Evolutionary conservation across 345 rosid species (phyloP).

Genomic region (Populus ilicifolia): DNA sequence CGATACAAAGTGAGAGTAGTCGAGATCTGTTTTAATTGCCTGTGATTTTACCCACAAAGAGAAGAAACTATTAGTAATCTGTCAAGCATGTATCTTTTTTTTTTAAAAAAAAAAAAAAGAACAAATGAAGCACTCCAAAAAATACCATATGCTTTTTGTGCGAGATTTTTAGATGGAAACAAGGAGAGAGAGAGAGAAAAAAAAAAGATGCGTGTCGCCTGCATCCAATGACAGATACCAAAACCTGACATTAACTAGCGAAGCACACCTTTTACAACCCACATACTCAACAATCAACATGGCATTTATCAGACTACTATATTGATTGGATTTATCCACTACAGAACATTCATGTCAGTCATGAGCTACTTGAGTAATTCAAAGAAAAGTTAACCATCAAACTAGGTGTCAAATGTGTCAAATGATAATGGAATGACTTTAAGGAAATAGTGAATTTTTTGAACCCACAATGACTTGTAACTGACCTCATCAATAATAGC

Average conservation of each 20-base stretch:
- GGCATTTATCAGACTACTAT: not conserved
- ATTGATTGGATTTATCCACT: not conserved
- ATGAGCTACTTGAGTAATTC: not conserved
- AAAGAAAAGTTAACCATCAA: not conserved
- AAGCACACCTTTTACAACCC: not conserved
- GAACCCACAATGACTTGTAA: constrained; percentile 12
- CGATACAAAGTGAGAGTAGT: constrained; percentile 84
- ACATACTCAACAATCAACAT: not conserved
- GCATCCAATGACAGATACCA: not conserved
- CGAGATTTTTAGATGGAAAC: not conserved
- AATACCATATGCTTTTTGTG: not conserved
- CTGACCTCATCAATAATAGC: constrained; percentile 61
- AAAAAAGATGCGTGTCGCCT: not conserved
- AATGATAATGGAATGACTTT: not conserved
- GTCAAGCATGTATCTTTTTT: not conserved
- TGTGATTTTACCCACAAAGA: constrained; percentile 22
- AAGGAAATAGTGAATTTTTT: not conserved
- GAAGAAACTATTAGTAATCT: not conserved
- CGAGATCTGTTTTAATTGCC: constrained; percentile 59
- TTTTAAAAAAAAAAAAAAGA: not conserved
- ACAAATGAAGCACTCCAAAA: not conserved
- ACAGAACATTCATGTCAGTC: not conserved
- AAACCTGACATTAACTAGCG: not conserved
- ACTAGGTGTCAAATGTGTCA: not conserved
- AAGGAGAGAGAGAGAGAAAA: not conserved